These are phyloP conservation scores for Lentinula edodes DNA, from an alignment of 768 basidiomycete species.

Conservation along the genomic window DNA sequence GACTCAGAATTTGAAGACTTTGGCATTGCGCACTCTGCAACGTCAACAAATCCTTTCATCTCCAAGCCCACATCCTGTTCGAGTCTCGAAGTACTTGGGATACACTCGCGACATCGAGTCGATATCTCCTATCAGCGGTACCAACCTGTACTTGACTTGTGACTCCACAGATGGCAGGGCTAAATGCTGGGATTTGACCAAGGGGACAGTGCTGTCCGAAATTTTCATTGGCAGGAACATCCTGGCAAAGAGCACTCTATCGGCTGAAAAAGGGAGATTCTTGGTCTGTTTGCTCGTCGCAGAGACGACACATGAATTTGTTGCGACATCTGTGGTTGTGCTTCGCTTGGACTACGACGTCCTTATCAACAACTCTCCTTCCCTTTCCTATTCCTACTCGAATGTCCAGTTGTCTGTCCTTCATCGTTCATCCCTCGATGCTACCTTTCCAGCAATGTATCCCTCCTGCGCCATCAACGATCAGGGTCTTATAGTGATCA, in stretches of 20 bases:
- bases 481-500: not conserved
- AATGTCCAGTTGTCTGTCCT: not conserved
- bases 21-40: not conserved
- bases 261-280: not conserved
- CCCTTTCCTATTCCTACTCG: not conserved
- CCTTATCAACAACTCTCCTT: not conserved
- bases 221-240: not conserved
- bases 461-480: slow-evolving; percentile 1
- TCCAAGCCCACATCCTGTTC: not conserved
- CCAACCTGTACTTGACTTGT: not conserved
- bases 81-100: not conserved
- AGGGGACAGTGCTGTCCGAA: not conserved
- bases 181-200: not conserved
- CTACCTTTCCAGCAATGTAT: slow-evolving; percentile 2
- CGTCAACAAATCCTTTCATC: not conserved
- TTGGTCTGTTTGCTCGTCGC: not conserved
- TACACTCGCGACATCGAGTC: not conserved
- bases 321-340: not conserved
- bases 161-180: not conserved
- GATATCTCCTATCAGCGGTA: not conserved
- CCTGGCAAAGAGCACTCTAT: not conserved
- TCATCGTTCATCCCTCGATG: not conserved
- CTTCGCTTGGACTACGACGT: not conserved
- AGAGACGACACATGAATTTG: not conserved
- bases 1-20: not conserved